Evolutionary conservation across 768 basidiomycete species (phyloP).

Genomic region (Podaxis mareebaensis): DNA sequence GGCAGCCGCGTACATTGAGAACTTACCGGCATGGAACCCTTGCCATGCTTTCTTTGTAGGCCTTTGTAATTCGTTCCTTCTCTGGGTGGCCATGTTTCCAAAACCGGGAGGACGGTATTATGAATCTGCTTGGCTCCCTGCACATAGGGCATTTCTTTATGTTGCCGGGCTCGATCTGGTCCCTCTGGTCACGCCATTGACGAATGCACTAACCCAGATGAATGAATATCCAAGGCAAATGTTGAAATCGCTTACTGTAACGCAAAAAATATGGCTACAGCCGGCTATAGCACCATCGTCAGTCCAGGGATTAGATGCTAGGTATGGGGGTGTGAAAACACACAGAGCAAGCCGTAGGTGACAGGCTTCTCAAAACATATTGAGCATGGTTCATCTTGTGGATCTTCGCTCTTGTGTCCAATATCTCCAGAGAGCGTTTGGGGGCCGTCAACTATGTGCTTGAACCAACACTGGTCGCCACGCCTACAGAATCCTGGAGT

Average conservation of each 20-base stretch:
- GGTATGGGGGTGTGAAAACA: conserved; percentile 18
- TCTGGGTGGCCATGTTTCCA: conserved; percentile 52
- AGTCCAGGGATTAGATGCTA: not conserved
- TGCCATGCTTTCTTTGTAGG: conserved; percentile 75
- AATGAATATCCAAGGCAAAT: not conserved
- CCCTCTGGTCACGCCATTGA: conserved; percentile 69
- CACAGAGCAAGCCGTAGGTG: conserved; percentile 70
- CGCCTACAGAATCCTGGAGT: conserved; percentile 66
- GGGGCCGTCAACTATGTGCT: conserved; percentile 42
- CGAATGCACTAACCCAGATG: conserved; percentile 62
- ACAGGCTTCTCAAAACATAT: conserved; percentile 76
- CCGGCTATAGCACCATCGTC: conserved; percentile 41
- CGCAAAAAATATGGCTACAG: conserved; percentile 80
- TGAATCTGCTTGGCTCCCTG: conserved; percentile 62
- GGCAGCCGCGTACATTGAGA: not conserved
- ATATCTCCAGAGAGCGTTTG: conserved; percentile 18
- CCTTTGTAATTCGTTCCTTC: conserved; percentile 51
- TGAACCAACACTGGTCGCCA: conserved; percentile 77
- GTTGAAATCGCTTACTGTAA: conserved; percentile 45
- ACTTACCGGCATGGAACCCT: conserved; percentile 67
- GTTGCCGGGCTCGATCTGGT: conserved; percentile 54
- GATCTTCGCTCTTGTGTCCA: conserved; percentile 39
- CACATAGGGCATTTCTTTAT: conserved; percentile 83
- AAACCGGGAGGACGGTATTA: conserved; percentile 74
- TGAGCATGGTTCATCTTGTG: conserved; percentile 47